These are phyloP conservation scores for Arthroderma sp. DNA, from an alignment of 2,329 filamentous ascomycete genomes.

Conservation along the genomic window DNA sequence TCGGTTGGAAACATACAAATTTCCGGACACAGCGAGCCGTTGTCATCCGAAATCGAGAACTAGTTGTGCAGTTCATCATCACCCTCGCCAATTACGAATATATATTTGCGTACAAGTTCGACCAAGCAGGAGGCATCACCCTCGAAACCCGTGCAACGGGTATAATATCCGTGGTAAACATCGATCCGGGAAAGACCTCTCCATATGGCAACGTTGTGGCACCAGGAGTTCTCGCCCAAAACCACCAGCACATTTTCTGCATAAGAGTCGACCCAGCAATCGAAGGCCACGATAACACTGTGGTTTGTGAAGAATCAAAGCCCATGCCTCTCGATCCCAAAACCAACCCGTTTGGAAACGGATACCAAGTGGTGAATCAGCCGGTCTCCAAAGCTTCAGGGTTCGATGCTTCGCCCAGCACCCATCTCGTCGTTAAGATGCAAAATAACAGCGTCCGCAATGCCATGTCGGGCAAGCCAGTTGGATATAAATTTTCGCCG, in stretches of 20 bases:
- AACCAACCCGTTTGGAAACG: conserved; percentile 50
- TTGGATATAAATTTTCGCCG: conserved; percentile 37
- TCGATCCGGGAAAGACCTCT: conserved; percentile 42
- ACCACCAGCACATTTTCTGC: conserved; percentile 59
- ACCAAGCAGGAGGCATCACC: conserved; percentile 48
- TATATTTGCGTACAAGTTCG: conserved; percentile 51
- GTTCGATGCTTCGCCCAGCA: conserved; percentile 40
- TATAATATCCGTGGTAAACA: conserved; percentile 49
- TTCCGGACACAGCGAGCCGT: conserved; percentile 50
- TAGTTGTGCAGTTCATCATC: conserved; percentile 55
- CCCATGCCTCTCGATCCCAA: conserved; percentile 36
- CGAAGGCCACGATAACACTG: conserved; percentile 42
- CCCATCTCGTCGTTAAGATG: conserved; percentile 36
- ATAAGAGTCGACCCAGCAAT: conserved; percentile 53
- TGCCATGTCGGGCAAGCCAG: conserved; percentile 29
- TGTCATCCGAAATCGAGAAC: conserved; percentile 47
- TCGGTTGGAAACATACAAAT: conserved; percentile 60
- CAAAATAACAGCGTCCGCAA: conserved; percentile 34
- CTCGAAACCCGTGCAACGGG: conserved; percentile 54
- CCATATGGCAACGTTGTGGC: conserved; percentile 51
- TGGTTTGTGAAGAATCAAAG: conserved; percentile 43
- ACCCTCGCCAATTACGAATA: conserved; percentile 62
- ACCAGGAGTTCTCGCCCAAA: conserved; percentile 51
- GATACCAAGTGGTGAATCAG: conserved; percentile 42
- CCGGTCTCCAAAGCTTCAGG: conserved; percentile 34